A percentile compares a stretch with the other conserved stretches of the same genome.
Evolutionary conservation across 83 land plant species (phyloP).

Genomic region (Picea mariana): DNA sequence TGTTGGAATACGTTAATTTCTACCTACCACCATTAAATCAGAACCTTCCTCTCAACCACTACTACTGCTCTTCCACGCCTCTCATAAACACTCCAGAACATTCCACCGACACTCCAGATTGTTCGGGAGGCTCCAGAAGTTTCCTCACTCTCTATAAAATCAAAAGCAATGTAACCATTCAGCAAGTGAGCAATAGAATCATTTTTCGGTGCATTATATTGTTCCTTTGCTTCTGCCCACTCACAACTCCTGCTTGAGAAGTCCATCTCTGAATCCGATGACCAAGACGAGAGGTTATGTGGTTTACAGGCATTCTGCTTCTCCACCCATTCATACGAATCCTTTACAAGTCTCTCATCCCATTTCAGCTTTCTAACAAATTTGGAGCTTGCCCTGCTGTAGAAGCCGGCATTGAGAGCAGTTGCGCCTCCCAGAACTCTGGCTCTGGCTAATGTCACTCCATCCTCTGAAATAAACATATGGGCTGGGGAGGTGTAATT

Average conservation of each 20-base stretch:
- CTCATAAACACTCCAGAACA: no score
- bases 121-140: no score
- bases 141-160: no score
- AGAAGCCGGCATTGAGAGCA: conserved; percentile 59
- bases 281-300: conserved; percentile 16
- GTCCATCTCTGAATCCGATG: conserved; percentile 23
- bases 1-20: no score
- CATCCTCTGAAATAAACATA: conserved; percentile 52
- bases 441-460: conserved; percentile 37
- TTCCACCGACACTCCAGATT: no score
- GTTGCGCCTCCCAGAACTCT: conserved; percentile 63
- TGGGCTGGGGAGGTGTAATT: conserved; percentile 31
- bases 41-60: no score
- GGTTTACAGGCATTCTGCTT: conserved; percentile 21
- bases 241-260: conserved; percentile 28
- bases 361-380: conserved; percentile 24
- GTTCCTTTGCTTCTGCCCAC: no score
- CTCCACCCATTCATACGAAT: conserved; percentile 53
- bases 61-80: no score
- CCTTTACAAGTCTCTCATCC: conserved; percentile 33
- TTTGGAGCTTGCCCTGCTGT: conserved; percentile 36
- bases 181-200: no score
- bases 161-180: no score
- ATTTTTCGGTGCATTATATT: no score
- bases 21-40: no score